Percentiles rank a stretch among this genome's conserved stretches.
Evolutionary conservation across 805 yeast species (phyloP).

Genomic region (Wickerhamomyces mucosus): DNA sequence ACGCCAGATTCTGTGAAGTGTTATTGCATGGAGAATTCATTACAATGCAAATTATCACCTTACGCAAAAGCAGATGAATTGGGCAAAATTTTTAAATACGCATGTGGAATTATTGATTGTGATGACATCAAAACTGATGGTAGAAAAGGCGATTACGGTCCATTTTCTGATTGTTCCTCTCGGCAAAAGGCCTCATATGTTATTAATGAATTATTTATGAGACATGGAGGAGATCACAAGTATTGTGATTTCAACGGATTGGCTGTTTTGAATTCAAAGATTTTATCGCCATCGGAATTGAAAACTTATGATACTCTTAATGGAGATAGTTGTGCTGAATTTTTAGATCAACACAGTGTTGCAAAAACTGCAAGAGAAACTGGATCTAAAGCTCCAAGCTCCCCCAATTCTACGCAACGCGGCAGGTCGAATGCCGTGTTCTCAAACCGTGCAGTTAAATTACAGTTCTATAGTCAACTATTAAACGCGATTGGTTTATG

Average conservation of each 20-base stretch:
- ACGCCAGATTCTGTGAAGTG: conserved; percentile 56
- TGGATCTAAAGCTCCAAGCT: no score
- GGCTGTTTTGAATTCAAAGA: conserved; percentile 9
- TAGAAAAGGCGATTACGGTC: conserved; percentile 50
- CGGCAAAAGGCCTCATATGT: conserved; percentile 55
- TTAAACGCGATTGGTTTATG: neutral
- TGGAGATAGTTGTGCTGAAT: conserved; percentile 14
- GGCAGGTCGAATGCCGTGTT: neutral
- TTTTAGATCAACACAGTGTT: conserved; percentile 5
- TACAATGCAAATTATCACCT: conserved; percentile 47
- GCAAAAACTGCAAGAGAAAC: conserved; percentile 1
- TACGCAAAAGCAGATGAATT: conserved; percentile 39
- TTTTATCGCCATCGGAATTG: conserved; percentile 6
- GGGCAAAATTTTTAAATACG: conserved; percentile 42
- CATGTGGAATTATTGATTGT: conserved; percentile 53
- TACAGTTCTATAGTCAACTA: neutral
- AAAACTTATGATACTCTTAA: conserved; percentile 2
- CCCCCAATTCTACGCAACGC: no score
- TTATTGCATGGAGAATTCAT: conserved; percentile 45
- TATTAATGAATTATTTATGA: conserved; percentile 51
- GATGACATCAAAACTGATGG: conserved; percentile 52
- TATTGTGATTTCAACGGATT: conserved; percentile 20
- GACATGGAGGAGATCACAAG: conserved; percentile 26
- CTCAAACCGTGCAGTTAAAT: neutral
- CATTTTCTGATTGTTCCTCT: conserved; percentile 55